Evolutionary conservation across 73 alveolate genomes (phyloP), one percentile per base, ranked within the genome.

Genomic region (Paramecium sexaurelia): DNA sequence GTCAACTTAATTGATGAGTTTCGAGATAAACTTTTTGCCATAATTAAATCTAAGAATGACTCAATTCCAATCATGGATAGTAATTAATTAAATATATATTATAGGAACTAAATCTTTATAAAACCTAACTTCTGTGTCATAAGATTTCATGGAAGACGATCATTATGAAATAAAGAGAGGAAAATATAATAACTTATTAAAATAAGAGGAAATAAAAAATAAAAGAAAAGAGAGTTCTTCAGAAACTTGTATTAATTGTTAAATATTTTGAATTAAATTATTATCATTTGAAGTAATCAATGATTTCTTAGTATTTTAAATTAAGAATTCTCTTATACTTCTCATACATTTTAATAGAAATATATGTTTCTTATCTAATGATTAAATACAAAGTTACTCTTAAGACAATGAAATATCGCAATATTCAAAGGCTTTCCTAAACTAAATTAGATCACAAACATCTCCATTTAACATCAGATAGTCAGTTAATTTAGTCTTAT

Each of bases 251-350:
- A 71, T 71, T 11, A 36, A 36, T 35, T 71, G 86, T 71, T 27
- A n/a, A 27, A 71, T 71, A 71, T 71, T 71, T 71, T 71, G 86
- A 71, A 35, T 36, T 27, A 26, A 68, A 27, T 35, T 51, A 51
- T 51, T 17, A 51, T 71, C 86, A 71, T 71, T 35, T 71, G 33
- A 71, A 71, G 66, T 71, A 71, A n/a, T 71, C 86, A 36, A 71
- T 35, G 1, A 35, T 32, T 27, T 32, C 56, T 37, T 13, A 36
- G 26, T 33, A 37, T 71, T 36, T 71, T 22, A 71, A 35, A 35
- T 71, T 71, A 11, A 3, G 6, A 13, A 71, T 35, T 10, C 56
- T 35, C 19, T 20, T 37, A 71, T 27, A 71, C 26, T 17, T 29
- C 11, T 71, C 55, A 33, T 35, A 35, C 24, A 71, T 37, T 71